Evolutionary conservation across 1,284 basidiomycete genomes (phyloP).

Genomic region (Malassezia caprae): DNA sequence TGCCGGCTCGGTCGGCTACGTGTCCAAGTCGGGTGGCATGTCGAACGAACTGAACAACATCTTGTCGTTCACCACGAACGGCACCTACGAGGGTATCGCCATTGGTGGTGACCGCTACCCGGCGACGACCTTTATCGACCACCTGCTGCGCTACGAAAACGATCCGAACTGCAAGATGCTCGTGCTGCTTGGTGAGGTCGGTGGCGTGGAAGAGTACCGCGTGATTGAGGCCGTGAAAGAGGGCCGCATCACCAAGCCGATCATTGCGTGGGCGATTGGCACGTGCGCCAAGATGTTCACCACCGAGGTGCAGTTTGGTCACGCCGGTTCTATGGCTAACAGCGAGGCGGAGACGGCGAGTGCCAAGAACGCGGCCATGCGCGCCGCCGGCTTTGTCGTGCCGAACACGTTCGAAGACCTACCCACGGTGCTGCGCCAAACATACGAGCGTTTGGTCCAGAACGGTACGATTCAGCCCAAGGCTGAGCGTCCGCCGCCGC

Average conservation of each 20-base stretch:
- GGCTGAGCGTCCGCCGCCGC: slow-evolving; percentile 76
- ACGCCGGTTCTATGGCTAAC: slow-evolving; percentile 97
- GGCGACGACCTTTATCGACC: slow-evolving; percentile 96
- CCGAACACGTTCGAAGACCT: slow-evolving; percentile 97
- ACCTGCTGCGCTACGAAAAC: slow-evolving; percentile 89
- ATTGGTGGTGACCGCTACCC: slow-evolving; percentile 99
- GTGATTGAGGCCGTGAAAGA: slow-evolving; percentile 95
- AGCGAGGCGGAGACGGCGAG: slow-evolving; percentile 93
- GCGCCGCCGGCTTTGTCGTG: slow-evolving; percentile 85
- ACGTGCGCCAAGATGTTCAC: slow-evolving; percentile 99
- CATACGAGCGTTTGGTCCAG: slow-evolving; percentile 72
- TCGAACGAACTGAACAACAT: slow-evolving; percentile 99
- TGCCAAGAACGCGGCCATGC: slow-evolving; percentile 94
- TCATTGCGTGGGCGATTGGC: slow-evolving; percentile 98
- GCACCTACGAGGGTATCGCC: slow-evolving; percentile 98
- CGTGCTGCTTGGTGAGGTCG: slow-evolving; percentile 94
- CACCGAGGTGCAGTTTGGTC: slow-evolving; percentile 97
- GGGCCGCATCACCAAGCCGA: slow-evolving; percentile 91
- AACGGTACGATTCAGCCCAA: slow-evolving; percentile 63
- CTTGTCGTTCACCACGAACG: slow-evolving; percentile 90
- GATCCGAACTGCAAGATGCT: slow-evolving; percentile 98
- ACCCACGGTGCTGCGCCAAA: slow-evolving; percentile 69
- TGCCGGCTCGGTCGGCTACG: slow-evolving; percentile 91
- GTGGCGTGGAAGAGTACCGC: slow-evolving; percentile 97
- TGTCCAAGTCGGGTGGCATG: slow-evolving; percentile 99